phyloP scores from a whole-genome alignment of 176 grass and related monocot genomes.

The Pharus latifolius region DNA sequence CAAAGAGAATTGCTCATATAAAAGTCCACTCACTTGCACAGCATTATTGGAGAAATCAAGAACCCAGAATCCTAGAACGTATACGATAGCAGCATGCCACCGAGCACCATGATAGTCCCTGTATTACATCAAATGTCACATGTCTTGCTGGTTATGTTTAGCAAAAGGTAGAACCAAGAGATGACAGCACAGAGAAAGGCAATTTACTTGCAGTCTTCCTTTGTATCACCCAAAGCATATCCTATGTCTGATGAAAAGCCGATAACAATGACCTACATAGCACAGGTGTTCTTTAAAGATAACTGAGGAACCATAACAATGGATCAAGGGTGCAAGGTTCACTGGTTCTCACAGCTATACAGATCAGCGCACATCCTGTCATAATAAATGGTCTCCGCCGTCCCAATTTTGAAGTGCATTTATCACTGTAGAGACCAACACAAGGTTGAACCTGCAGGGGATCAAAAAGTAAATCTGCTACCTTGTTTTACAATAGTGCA shows the following conservation, averaged over 20 bases:
- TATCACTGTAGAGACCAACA: constrained; percentile 78
- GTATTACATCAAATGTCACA: neutral
- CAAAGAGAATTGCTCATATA: neutral
- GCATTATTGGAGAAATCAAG: constrained; percentile 92
- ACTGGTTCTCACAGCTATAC: constrained; percentile 41
- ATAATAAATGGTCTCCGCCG: constrained; percentile 78
- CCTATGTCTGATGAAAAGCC: constrained; percentile 90
- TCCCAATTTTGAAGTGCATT: constrained; percentile 39
- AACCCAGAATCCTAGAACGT: constrained; percentile 88
- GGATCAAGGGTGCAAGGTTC: neutral
- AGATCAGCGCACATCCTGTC: constrained; percentile 57
- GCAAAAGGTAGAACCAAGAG: neutral
- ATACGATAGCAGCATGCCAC: constrained; percentile 76
- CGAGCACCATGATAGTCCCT: constrained; percentile 69
- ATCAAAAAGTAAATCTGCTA: no score
- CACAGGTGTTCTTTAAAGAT: neutral
- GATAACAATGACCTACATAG: constrained; percentile 49
- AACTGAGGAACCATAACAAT: neutral
- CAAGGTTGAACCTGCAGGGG: constrained; percentile 59
- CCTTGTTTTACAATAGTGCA: no score
- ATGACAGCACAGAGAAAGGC: neutral
- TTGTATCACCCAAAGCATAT: constrained; percentile 56
- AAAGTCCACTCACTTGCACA: constrained; percentile 53
- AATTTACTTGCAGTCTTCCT: constrained; percentile 64
- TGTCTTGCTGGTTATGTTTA: neutral